Evolutionary conservation across 345 rosid species (phyloP), one percentile per base, ranked within the genome.

Genomic region (Populus alba): DNA sequence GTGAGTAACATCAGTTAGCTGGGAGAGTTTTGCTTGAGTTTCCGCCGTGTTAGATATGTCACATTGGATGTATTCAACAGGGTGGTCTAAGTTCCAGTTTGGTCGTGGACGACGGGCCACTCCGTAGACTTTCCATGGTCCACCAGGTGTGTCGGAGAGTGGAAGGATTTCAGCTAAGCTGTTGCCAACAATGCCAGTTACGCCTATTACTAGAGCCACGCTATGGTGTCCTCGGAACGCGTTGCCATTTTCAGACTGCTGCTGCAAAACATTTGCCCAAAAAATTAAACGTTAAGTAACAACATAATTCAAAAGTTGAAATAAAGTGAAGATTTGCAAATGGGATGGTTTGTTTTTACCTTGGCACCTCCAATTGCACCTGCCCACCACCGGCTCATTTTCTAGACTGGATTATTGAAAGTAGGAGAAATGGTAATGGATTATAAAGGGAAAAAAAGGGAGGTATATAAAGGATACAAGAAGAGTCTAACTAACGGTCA

Each of bases 91-190:
- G 86, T 84, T 86, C 92, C 97, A 93, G 78, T 33, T 55, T 4
- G 95, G 97, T 0, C 88, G 89, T 29, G 95, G 91, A 25, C 98
- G 91, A 9, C 94, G 88, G n/a, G 97, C 97, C 23, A 93, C 93
- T 25, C 97, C 93, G 79, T 93, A 91, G 66, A 90, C 91, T 79
- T 93, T 93, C 98, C 98, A 92, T 0, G 97, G 97, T 55, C 94
- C 97, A 23, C 92, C 92, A 1, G 95, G 97, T 1, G 98, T 93
- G 49, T 92, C 95, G 55, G 95, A 78, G n/a, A 87, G 90, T 1
- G 97, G 95, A 68, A 93, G 90, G 80, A 93, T 93, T 78, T 93
- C 95, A 1, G 95, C 92, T 4, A 93, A 83, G 83, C 94, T 92
- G 88, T 89, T 89, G 6, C 98, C 98, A 33, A 92, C 92, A 73